Base-by-base conservation (phyloP, 2,329 filamentous ascomycete species). In the Fusarium irregulare region DNA sequence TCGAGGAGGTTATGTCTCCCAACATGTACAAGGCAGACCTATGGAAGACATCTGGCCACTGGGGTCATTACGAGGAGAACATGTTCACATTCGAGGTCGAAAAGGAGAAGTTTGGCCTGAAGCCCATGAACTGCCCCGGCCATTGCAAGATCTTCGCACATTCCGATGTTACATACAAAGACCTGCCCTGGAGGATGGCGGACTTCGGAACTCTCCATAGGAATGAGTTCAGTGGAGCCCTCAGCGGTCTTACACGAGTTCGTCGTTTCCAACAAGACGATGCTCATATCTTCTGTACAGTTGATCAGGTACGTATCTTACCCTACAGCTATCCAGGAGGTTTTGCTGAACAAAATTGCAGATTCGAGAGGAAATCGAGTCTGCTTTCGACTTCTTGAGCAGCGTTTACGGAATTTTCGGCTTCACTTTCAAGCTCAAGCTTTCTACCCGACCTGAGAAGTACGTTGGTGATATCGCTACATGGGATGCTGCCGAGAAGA, bases 111-210 rank as follows among this genome's bases (percentile, higher is more conserved):
- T 83, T 81, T 64, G 94, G 90, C 18, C 83, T 98, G 54, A 98
- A 98, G 84, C 95, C 95, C 28, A 98, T 98, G 96, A 98, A 98
- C 84, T 99, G 96, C 82, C 96, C 96, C 6, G 94, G 94, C 28
- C 95, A 98, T 82, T 97, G 93, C 81, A 83, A 96, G 71, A 91
- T 98, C 76, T 97, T 97, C 80, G 89, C 87, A 51, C 91, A 95
- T 80, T 88, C 92, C 56, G 92, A 93, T 77, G 88, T 93, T 75
- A 96, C 92, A 80, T 97, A 98, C 71, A 79, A 77, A 76, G 94
- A 98, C 75, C 84, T 99, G 62, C 96, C 96, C 28, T 91, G 97
- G 82, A 88, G 96, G 76, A 92, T 97, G 82, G 95, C 96, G 54
- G 96, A 99, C 79, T 98, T 98, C 80, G 95, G 95, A 80, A 93